Evolutionary conservation across 495 filamentous ascomycete species (phyloP).

Genomic region (Tuber magnatum): DNA sequence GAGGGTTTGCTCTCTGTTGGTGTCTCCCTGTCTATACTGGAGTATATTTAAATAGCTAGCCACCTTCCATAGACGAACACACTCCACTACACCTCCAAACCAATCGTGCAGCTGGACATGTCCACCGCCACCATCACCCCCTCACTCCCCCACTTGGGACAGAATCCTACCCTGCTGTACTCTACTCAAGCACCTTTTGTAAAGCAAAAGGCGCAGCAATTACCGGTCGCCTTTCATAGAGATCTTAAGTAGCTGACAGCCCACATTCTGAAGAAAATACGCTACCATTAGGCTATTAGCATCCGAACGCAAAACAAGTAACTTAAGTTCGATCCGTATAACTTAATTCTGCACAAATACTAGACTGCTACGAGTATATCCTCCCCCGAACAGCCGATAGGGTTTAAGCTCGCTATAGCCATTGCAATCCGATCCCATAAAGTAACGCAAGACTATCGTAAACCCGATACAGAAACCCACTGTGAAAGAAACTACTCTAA

Average conservation of each 20-base stretch:
- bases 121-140: no score
- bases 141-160: no score
- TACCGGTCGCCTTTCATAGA: not conserved
- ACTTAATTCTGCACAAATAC: not conserved
- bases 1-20: no score
- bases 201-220: not conserved
- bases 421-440: not conserved
- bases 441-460: not conserved
- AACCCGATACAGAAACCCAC: not conserved
- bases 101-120: no score
- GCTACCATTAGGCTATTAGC: not conserved
- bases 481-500: not conserved
- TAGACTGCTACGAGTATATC: not conserved
- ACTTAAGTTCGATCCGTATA: not conserved
- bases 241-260: not conserved
- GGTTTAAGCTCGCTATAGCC: not conserved
- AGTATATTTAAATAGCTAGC: no score
- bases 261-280: not conserved
- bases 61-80: no score
- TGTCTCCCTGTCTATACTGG: no score
- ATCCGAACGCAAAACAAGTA: not conserved
- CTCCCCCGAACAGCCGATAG: not conserved
- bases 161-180: no score
- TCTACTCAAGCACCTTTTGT: no score
- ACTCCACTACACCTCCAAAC: no score